Evolutionary conservation across 1,284 basidiomycete genomes (phyloP), one percentile per base, ranked within the genome.

Genomic region (Papiliotrema flavescens): DNA sequence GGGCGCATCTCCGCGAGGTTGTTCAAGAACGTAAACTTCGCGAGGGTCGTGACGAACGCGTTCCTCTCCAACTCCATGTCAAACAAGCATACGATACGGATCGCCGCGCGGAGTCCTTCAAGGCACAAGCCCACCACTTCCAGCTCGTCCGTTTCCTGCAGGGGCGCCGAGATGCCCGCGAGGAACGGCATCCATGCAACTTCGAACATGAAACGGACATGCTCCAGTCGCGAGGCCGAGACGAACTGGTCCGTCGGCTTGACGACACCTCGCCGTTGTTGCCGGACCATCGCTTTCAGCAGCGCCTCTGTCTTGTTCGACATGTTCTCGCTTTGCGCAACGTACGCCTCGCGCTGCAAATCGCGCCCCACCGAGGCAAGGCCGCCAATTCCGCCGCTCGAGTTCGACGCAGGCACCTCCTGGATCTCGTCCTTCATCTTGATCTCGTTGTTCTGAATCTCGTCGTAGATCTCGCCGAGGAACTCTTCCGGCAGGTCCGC

Each of bases 141-240:
- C 55, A 93, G 79, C 74, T 95, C 91, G 72, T 95, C 89, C 0
- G 90, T 92, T 58, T 90, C 88, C 73, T 97, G 94, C 49, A 97
- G 79, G 8, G 92, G 92, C 0, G 85, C 90, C 5, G 93, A 96
- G 35, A 97, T 80, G 5, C 92, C 93, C 7, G 94, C 94, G 17
- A 98, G 81, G 75, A 96, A 91, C 2, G 94, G 85, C 79, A 97
- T 96, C 94, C 94, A 98, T 14, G 91, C 92, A 19, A 96, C 91
- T 75, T 97, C 93, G 66, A 98, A 96, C 94, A 98, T 98, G 39
- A 93, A 93, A 34, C 85, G 83, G 55, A 96, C 93, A 71, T 98
- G 94, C 59, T 96, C 85, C 61, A 92, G 90, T 67, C 96, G 89
- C 0, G 91, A 95, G 0, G 94, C 94, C 62, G 89, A 90, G 78